Evolutionary conservation across 495 filamentous ascomycete genomes (phyloP).

Genomic region (Penicillium pancosmium): DNA sequence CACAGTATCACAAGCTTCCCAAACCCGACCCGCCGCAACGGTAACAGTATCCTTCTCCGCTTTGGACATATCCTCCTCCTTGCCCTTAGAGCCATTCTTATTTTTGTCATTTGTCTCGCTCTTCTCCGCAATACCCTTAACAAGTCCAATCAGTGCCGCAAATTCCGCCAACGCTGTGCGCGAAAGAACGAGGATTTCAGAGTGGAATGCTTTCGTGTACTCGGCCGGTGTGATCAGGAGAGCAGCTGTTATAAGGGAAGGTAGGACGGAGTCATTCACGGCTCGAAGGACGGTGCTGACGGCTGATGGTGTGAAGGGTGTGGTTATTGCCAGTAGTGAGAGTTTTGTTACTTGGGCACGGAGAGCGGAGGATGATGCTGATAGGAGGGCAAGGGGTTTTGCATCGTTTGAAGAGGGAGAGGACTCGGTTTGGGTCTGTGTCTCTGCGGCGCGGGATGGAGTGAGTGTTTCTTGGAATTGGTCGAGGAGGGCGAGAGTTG

Average conservation of each 20-base stretch:
- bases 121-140: constrained; percentile 33
- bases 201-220: constrained; percentile 61
- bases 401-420: constrained; percentile 42
- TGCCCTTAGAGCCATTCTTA: background rate
- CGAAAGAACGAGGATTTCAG: constrained; percentile 46
- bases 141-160: constrained; percentile 35
- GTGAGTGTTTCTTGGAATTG: constrained; percentile 45
- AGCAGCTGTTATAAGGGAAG: constrained; percentile 68
- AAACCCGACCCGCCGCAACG: constrained; percentile 50
- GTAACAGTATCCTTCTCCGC: constrained; percentile 43
- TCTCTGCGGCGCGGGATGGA: constrained; percentile 21
- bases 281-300: constrained; percentile 66
- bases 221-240: constrained; percentile 60
- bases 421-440: constrained; percentile 9
- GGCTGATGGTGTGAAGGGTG: constrained; percentile 80
- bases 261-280: constrained; percentile 65
- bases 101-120: constrained; percentile 23
- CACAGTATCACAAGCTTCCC: constrained; percentile 72
- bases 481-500: constrained; percentile 35
- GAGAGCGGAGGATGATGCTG: constrained; percentile 66
- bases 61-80: constrained; percentile 25
- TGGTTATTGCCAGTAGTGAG: constrained; percentile 79
- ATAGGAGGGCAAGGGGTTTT: constrained; percentile 60
- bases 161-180: constrained; percentile 44
- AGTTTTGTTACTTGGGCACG: constrained; percentile 84